Conservation (phyloP, 2,329 filamentous ascomycete genomes). For the Botrytis fabae region DNA sequence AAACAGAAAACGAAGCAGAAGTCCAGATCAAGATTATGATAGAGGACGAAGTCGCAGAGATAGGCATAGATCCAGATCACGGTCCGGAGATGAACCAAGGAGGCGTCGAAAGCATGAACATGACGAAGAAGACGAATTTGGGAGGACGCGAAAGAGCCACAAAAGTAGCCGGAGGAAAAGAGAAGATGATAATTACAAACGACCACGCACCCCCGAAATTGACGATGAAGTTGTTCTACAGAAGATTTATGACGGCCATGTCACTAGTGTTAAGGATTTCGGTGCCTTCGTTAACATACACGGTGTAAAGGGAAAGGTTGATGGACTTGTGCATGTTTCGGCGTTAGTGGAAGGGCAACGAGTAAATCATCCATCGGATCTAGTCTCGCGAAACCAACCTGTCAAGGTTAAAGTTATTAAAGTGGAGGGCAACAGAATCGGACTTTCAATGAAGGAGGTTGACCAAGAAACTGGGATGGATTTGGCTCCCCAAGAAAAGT, state of each 20-base stretch:
- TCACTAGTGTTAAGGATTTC: conserved; percentile 93
- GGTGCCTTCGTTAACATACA: conserved; percentile 92
- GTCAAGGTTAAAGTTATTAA: conserved; percentile 94
- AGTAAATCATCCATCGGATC: conserved; percentile 87
- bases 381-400: conserved; percentile 75
- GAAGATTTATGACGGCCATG: conserved; percentile 87
- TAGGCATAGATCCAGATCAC: conserved; percentile 53
- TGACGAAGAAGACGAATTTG: conserved; percentile 61
- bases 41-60: conserved; percentile 43
- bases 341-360: conserved; percentile 81
- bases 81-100: conserved; percentile 49
- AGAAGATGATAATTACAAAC: conserved; percentile 58
- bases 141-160: conserved; percentile 48
- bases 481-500: conserved; percentile 71
- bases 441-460: conserved; percentile 95
- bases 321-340: conserved; percentile 92
- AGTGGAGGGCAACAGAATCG: conserved; percentile 78
- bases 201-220: conserved; percentile 68
- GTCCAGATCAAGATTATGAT: conserved; percentile 46
- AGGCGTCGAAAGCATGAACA: conserved; percentile 50
- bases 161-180: conserved; percentile 44
- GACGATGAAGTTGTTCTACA: conserved; percentile 79
- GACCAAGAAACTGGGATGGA: conserved; percentile 88
- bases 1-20: conserved; percentile 55
- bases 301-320: conserved; percentile 82